Evolutionary conservation across 345 rosid species (phyloP).

Genomic region (Stellera chamaejasme): DNA sequence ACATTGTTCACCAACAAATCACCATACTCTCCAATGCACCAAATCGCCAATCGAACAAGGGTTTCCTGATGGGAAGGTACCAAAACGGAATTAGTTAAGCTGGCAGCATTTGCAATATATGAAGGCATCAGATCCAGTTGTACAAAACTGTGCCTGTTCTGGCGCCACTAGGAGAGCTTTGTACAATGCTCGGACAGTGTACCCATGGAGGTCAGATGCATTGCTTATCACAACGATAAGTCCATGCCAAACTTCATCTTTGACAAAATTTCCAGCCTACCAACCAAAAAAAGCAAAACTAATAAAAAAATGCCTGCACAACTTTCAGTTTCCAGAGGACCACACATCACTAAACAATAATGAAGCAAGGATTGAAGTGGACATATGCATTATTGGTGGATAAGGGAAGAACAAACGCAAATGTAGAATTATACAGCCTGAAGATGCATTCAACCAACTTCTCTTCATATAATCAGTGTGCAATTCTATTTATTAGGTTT

Average conservation of each 20-base stretch:
- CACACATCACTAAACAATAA: neutral
- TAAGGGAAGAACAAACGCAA: no score
- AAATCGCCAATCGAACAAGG: conserved; percentile 91
- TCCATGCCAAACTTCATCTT: conserved; percentile 97
- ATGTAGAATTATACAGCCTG: no score
- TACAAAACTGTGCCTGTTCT: conserved; percentile 60
- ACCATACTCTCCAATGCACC: conserved; percentile 99
- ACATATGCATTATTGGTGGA: no score
- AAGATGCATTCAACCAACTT: no score
- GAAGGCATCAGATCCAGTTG: conserved; percentile 12
- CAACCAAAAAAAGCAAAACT: conserved; percentile 29
- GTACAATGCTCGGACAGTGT: conserved; percentile 79
- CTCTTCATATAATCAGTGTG: no score
- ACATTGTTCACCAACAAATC: conserved; percentile 83
- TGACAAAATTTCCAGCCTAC: conserved; percentile 98
- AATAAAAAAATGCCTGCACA: neutral
- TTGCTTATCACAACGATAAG: conserved; percentile 92
- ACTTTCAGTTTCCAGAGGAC: neutral
- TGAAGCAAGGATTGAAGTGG: neutral
- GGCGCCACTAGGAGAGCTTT: conserved; percentile 63
- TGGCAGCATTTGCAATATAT: conserved; percentile 14
- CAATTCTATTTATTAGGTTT: no score
- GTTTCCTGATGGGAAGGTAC: conserved; percentile 51
- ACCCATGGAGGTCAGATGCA: conserved; percentile 95
- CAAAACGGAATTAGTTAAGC: conserved; percentile 20